Evolutionary conservation across 169 alveolate genomes (phyloP), one percentile per base, ranked within the genome.

Genomic region (Eimeria tenella): DNA sequence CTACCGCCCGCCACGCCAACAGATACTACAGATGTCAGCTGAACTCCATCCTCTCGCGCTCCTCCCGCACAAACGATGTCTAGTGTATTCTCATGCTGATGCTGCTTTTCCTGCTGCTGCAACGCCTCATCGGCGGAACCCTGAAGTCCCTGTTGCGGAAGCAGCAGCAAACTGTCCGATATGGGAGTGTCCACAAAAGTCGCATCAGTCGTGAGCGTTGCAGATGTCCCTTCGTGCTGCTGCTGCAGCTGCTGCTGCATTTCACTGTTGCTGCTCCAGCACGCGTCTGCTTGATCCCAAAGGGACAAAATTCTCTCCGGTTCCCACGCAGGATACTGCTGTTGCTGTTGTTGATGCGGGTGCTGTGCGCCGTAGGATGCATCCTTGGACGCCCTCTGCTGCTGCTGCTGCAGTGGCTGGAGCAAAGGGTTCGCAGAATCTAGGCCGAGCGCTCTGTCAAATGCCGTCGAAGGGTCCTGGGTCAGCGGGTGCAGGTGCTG

Each of bases 321-420:
- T 31, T 82, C 70, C 90, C 90, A 82, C 21, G 75, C 25, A 25
- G 55, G 60, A 4, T 21, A 58, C 90, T 82, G 90, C 50, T 81
- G 90, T 75, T 56, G 90, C 50, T 82, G 90, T 9, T 2, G 79
- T 60, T 58, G 90, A 25, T 60, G 90, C n/a, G 75, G 77, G 23
- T 42, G 77, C 31, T 82, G 90, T 25, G 77, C 77, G 21, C 50
- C 71, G 55, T 23, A 79, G 5, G 88, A 49, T 8, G 71, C 88
- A 10, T 56, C 88, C 70, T 79, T 79, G 9, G 71, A 23, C 60
- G 83, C 50, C 50, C 83, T 73, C 90, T 82, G 90, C 73, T 81
- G 70, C 55, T 52, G 70, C 89, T 81, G 90, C 56, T 81, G 90
- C 90, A 50, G 90, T 42, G 62, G 90, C 90, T 82, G 90, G 58